phyloP scores from a whole-genome alignment of 257 asterid genomes.

The Ophiorrhiza pumila region DNA sequence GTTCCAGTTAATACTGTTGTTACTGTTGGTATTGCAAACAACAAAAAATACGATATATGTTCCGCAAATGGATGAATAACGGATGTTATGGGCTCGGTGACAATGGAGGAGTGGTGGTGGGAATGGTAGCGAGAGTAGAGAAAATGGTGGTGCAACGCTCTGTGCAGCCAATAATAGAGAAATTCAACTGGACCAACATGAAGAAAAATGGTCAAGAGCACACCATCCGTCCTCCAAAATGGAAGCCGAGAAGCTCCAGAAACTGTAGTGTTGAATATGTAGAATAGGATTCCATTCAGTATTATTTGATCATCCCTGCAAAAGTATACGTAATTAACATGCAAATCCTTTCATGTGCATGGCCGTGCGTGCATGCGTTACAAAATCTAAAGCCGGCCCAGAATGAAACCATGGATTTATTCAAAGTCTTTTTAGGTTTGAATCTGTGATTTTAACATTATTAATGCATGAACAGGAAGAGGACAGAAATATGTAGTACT shows the following conservation, averaged over 20 bases:
- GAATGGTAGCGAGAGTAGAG: conserved; percentile 89
- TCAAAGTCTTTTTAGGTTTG: no score
- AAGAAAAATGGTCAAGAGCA: conserved; percentile 46
- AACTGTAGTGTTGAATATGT: conserved; percentile 21
- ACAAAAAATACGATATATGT: conserved; percentile 54
- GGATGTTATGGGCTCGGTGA: conserved; percentile 89
- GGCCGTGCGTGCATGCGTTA: no score
- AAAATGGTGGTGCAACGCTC: conserved; percentile 90
- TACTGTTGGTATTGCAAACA: conserved; percentile 57
- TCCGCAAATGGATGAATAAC: conserved; percentile 91
- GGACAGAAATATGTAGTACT: no score
- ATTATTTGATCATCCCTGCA: conserved; percentile 87
- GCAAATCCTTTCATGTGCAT: no score
- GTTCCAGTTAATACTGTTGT: conserved; percentile 41
- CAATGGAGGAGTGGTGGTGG: conserved; percentile 94
- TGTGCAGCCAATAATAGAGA: conserved; percentile 86
- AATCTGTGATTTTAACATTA: no score
- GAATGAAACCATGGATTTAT: no score
- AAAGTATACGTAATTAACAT: no score
- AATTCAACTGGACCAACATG: conserved; percentile 86
- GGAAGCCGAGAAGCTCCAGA: conserved; percentile 36
- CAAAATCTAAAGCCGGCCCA: no score
- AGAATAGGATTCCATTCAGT: conserved; percentile 66
- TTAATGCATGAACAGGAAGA: no score
- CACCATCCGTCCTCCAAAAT: conserved; percentile 60